Base-by-base conservation (phyloP, 169 alveolate genomes). In the Amoebophrya sp. region DNA sequence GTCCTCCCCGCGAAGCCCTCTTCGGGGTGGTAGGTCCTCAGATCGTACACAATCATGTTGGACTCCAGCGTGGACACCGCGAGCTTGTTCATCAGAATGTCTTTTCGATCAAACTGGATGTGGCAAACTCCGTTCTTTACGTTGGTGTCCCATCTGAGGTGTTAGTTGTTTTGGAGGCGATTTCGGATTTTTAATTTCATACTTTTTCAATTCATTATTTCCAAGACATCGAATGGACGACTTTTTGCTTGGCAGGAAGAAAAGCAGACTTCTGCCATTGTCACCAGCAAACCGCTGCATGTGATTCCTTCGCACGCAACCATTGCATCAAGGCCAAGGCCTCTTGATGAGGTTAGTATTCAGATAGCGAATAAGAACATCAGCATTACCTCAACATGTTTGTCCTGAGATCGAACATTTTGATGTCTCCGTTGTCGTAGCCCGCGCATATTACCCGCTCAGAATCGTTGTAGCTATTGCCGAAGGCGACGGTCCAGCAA, bases 351-450 rank as follows among this genome's bases (percentile, higher is more conserved):
- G n/a, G n/a, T n/a, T n/a, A n/a, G n/a, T n/a, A n/a, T n/a, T n/a
- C n/a, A n/a, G n/a, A n/a, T n/a, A n/a, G n/a, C n/a, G n/a, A n/a
- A n/a, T n/a, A n/a, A n/a, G n/a, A n/a, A n/a, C n/a, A n/a, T n/a
- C n/a, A n/a, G n/a, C n/a, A n/a, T n/a, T 23, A 10, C 41, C 55
- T 33, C 23, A 96, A 94, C 90, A 91, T 92, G 91, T 94, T 96
- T 89, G 96, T 93, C 77, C 96, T 94, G 90, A 98, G 91, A 93
- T 98, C 99, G 93, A 97, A 97, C 66, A 97, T 93, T 93, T 98
- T 98, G 77, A 98, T 94, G 93, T 98, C 99, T 33, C 99, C 99
- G 94, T 98, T 98, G 95, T 98, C 99, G 94, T 97, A 98, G 40
- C 96, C 96, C 29, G 94, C 92, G 14, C 92, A 90, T 0, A 97